phyloP scores from a whole-genome alignment of 1,139 yeast genomes.

The Wickerhamomyces sp. region DNA sequence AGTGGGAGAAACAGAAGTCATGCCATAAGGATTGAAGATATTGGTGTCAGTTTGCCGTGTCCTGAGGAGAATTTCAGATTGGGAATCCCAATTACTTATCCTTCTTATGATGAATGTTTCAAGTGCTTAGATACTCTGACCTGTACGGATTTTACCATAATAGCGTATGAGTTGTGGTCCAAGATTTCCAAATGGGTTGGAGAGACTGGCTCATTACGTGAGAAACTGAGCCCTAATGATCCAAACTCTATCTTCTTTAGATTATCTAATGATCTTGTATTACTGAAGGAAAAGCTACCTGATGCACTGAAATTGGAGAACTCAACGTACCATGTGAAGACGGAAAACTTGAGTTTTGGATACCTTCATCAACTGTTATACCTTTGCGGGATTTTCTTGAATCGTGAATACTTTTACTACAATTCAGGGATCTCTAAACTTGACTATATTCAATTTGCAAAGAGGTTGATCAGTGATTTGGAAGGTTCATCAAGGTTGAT shows the following conservation, averaged over 20 bases:
- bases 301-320: slow-evolving; percentile 24
- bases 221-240: slow-evolving; percentile 5
- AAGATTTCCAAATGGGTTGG: slow-evolving; percentile 15
- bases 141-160: slow-evolving; percentile 11
- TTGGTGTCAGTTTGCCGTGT: slow-evolving; percentile 29
- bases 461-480: slow-evolving; percentile 24
- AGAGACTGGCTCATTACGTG: slow-evolving; percentile 8
- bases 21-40: slow-evolving; percentile 28
- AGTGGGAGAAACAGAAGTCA: slow-evolving; percentile 34
- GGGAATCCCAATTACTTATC: slow-evolving; percentile 6
- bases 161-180: slow-evolving; percentile 12
- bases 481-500: slow-evolving; percentile 27
- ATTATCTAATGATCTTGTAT: slow-evolving; percentile 25
- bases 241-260: slow-evolving; percentile 18
- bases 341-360: slow-evolving; percentile 33
- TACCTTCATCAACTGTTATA: slow-evolving; percentile 33
- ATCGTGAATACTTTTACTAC: slow-evolving; percentile 34
- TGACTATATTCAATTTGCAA: slow-evolving; percentile 30
- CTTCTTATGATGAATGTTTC: slow-evolving; percentile 10
- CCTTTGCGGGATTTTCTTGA: slow-evolving; percentile 32
- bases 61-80: slow-evolving; percentile 21
- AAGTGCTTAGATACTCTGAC: slow-evolving; percentile 5
- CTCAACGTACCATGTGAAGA: slow-evolving; percentile 30
- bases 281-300: slow-evolving; percentile 26
- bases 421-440: slow-evolving; percentile 30